These are phyloP conservation scores for Colletotrichum abscissum DNA, from an alignment of 2,329 filamentous ascomycete species.

Conservation along the genomic window DNA sequence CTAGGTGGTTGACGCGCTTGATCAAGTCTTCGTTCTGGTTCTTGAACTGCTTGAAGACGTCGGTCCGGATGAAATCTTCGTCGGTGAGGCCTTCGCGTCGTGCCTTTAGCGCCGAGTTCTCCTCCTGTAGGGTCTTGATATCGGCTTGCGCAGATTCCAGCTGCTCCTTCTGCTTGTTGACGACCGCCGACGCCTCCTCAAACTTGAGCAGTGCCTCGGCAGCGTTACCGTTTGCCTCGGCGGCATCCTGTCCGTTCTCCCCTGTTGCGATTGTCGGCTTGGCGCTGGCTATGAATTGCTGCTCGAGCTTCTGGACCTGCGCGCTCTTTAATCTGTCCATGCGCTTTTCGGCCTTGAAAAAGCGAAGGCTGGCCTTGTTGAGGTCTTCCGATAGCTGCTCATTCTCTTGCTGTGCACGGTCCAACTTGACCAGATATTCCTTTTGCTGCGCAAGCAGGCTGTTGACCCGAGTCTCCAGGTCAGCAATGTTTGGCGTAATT, in stretches of 20 bases:
- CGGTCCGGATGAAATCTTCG: slow-evolving; percentile 92
- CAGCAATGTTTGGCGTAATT: slow-evolving; percentile 74
- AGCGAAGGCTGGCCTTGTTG: slow-evolving; percentile 88
- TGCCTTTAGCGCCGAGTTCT: slow-evolving; percentile 79
- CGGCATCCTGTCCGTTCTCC: slow-evolving; percentile 65
- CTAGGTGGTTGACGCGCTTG: slow-evolving; percentile 89
- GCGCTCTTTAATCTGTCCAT: slow-evolving; percentile 89
- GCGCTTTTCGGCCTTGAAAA: slow-evolving; percentile 95
- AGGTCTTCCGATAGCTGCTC: slow-evolving; percentile 87
- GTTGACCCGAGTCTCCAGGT: slow-evolving; percentile 81
- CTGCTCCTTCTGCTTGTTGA: slow-evolving; percentile 89
- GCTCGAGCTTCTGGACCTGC: slow-evolving; percentile 91
- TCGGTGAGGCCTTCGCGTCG: slow-evolving; percentile 81
- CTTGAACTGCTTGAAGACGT: slow-evolving; percentile 93
- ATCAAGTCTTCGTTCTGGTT: slow-evolving; percentile 92
- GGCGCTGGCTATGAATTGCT: slow-evolving; percentile 82
- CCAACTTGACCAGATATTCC: slow-evolving; percentile 79
- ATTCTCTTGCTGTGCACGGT: slow-evolving; percentile 81
- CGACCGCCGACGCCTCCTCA: slow-evolving; percentile 80
- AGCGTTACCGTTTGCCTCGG: slow-evolving; percentile 65
- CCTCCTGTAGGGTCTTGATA: slow-evolving; percentile 78
- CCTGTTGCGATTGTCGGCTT: slow-evolving; percentile 58
- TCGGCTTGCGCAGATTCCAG: slow-evolving; percentile 82
- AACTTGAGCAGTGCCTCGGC: slow-evolving; percentile 80
- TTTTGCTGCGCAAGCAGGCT: slow-evolving; percentile 85